Evolutionary conservation across 768 basidiomycete species (phyloP).

Genomic region (Fomitopsis serialis): DNA sequence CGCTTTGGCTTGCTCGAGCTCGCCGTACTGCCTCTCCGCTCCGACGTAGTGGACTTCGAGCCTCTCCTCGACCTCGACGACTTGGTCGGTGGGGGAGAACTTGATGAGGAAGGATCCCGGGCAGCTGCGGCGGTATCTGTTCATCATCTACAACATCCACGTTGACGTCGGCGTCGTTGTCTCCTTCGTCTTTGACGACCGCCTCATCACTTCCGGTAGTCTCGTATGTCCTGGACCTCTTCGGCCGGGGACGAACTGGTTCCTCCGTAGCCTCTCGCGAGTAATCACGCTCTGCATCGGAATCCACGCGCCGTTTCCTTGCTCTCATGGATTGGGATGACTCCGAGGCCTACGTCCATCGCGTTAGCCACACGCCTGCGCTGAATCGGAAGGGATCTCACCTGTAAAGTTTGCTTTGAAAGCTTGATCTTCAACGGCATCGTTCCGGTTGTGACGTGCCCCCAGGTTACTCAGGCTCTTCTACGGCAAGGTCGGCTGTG

Average conservation of each 20-base stretch:
- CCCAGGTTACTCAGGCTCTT: too few species aligned
- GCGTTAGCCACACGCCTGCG: neutral
- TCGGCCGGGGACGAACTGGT: constrained; percentile 11
- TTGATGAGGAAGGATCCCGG: neutral
- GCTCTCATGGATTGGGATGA: constrained; percentile 5
- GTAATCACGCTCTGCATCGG: constrained; percentile 20
- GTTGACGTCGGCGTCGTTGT: constrained; percentile 18
- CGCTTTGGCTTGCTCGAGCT: constrained; percentile 10
- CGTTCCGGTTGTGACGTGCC: neutral
- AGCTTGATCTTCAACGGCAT: constrained; percentile 22
- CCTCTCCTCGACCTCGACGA: too few species aligned
- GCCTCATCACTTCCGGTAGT: constrained; percentile 11
- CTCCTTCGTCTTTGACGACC: constrained; percentile 27
- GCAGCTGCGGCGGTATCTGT: constrained; percentile 8
- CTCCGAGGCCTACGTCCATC: neutral
- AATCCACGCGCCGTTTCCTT: constrained; percentile 19
- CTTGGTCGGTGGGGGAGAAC: neutral
- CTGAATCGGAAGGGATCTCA: neutral
- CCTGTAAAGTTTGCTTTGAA: constrained; percentile 4
- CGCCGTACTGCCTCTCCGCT: constrained; percentile 2
- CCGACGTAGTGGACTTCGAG: constrained; percentile 10
- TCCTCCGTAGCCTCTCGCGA: constrained; percentile 9
- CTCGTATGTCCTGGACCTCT: constrained; percentile 17
- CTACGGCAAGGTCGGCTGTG: too few species aligned
- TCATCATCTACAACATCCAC: constrained; percentile 20